Percentiles rank a stretch among this genome's conserved stretches.
Evolutionary conservation across 1,139 yeast species (phyloP).

Genomic region (Yamadazyma sp.): DNA sequence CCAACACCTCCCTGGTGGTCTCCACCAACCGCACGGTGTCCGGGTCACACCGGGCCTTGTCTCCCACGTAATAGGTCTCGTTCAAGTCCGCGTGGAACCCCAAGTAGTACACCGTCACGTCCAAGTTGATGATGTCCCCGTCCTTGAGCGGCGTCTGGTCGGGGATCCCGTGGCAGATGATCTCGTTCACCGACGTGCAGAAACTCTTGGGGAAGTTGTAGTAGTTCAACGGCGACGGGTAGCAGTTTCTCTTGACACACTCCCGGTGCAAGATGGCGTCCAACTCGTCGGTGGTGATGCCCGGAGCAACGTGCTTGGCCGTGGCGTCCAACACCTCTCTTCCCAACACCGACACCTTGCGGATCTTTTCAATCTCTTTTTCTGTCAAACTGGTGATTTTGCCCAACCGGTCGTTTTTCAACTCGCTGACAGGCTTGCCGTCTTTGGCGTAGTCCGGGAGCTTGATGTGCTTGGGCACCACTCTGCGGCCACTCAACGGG

Average conservation of each 20-base stretch:
- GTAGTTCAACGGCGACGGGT: slow-evolving; percentile 95
- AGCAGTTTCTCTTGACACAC: slow-evolving; percentile 83
- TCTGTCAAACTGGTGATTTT: slow-evolving; percentile 61
- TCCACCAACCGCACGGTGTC: slow-evolving; percentile 88
- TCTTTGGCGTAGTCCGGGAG: slow-evolving; percentile 82
- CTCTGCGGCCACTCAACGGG: slow-evolving; percentile 73
- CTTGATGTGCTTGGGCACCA: slow-evolving; percentile 68
- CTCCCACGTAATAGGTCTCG: slow-evolving; percentile 97
- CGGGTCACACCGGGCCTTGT: slow-evolving; percentile 70
- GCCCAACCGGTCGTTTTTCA: slow-evolving; percentile 66
- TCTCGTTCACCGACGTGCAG: slow-evolving; percentile 93
- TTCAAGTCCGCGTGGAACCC: slow-evolving; percentile 95
- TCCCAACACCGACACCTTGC: slow-evolving; percentile 72
- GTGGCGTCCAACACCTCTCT: slow-evolving; percentile 87
- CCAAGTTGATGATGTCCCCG: slow-evolving; percentile 93
- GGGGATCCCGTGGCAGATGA: slow-evolving; percentile 97
- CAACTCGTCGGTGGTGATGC: slow-evolving; percentile 90
- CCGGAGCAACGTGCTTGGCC: slow-evolving; percentile 81
- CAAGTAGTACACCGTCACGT: slow-evolving; percentile 78
- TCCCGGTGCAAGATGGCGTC: slow-evolving; percentile 87
- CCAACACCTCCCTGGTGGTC: slow-evolving; percentile 88
- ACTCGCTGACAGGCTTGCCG: slow-evolving; percentile 81
- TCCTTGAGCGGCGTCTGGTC: slow-evolving; percentile 83
- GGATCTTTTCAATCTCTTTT: slow-evolving; percentile 71
- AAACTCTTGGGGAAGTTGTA: slow-evolving; percentile 91